A percentile compares a stretch with the other conserved stretches of the same genome.
These are phyloP conservation scores for Acer negundo DNA, from an alignment of 345 rosid genomes.

Conservation along the genomic window DNA sequence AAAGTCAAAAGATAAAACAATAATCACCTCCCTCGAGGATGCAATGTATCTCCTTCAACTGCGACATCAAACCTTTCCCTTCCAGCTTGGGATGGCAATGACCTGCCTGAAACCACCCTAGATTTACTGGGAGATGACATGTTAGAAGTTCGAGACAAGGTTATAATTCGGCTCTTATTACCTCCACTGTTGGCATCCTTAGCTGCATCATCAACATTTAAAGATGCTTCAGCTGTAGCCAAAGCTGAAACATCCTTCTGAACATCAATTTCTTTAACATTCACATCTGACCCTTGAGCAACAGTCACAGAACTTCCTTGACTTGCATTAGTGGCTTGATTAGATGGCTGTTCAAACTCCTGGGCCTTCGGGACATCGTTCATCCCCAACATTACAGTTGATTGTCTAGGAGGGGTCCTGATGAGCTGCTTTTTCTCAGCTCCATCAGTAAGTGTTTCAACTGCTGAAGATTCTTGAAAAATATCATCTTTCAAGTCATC, in stretches of 20 bases:
- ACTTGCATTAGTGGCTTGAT: slow-evolving; percentile 31
- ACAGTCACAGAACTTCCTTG: slow-evolving; percentile 36
- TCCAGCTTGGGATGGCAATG: slow-evolving; percentile 41
- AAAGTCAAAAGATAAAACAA: slow-evolving; percentile 17
- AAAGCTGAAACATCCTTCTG: slow-evolving; percentile 42
- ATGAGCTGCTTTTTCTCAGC: slow-evolving; percentile 24
- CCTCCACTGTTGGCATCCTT: slow-evolving; percentile 47
- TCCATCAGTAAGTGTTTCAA: slow-evolving; percentile 31
- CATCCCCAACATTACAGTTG: slow-evolving; percentile 30
- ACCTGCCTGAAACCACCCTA: slow-evolving; percentile 47
- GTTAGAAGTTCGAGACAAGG: slow-evolving; percentile 52
- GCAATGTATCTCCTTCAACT: slow-evolving; percentile 47
- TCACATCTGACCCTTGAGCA: slow-evolving; percentile 38
- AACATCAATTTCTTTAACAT: slow-evolving; percentile 30
- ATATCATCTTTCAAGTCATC: slow-evolving; percentile 24
- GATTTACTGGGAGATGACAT: slow-evolving; percentile 47
- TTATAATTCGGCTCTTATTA: slow-evolving; percentile 58
- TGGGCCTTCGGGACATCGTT: slow-evolving; percentile 27
- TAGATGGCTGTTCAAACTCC: slow-evolving; percentile 36
- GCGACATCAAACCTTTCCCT: slow-evolving; percentile 63
- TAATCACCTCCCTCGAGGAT: slow-evolving; percentile 78
- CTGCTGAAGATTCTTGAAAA: slow-evolving; percentile 33
- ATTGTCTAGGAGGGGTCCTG: slow-evolving; percentile 22
- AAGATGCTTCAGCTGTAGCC: slow-evolving; percentile 38
- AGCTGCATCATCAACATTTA: slow-evolving; percentile 39